Evolutionary conservation across 140 eudicot species (phyloP), one percentile per base, ranked within the genome.

Genomic region (Bidens hawaiensis): DNA sequence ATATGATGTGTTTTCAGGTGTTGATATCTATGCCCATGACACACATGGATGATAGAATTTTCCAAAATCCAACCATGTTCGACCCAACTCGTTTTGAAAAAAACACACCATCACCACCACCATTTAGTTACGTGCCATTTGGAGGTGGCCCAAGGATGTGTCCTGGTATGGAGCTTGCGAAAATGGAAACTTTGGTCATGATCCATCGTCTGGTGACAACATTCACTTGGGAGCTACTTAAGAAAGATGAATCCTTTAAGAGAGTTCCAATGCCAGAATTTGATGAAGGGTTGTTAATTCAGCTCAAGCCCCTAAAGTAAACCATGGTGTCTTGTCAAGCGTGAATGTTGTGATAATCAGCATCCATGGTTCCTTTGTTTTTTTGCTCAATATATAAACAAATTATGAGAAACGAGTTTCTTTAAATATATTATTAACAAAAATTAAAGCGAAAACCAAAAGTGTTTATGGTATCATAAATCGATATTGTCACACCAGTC

Each of bases 71-170:
- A 21, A 28, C 66, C n/a, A 16, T 27, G 38, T 68, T 75, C 22
- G 70, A 75, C 17, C 79, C 70, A 6, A 33, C 42, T 3, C 79
- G 79, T 4, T 75, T 60, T 75, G 75, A 75, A 48, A 69, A 75
- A 5, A 17, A 26, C 11, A 40, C 71, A 16, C 43, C 47, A 36
- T 36, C 43, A 25, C 60, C 70, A 6, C 75, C 79, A n/a, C 53
- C 79, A 42, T 75, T 26, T 46, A 68, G 75, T 34, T 75, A 26
- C 27, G 53, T 67, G 61, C 21, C 75, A 4, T 67, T 75, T 75
- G 79, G 79, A 60, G 79, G 43, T 0, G 65, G 79, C 43, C 50
- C 58, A 16, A 75, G 79, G 61, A 60, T 75, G 41, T 74, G 79
- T 67, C 74, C 79, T n/a, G 65, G 73, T 10, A 57, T 65, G 1